These are phyloP conservation scores for Aspergillus sp. DNA, from an alignment of 2,329 filamentous ascomycete genomes.

Conservation along the genomic window DNA sequence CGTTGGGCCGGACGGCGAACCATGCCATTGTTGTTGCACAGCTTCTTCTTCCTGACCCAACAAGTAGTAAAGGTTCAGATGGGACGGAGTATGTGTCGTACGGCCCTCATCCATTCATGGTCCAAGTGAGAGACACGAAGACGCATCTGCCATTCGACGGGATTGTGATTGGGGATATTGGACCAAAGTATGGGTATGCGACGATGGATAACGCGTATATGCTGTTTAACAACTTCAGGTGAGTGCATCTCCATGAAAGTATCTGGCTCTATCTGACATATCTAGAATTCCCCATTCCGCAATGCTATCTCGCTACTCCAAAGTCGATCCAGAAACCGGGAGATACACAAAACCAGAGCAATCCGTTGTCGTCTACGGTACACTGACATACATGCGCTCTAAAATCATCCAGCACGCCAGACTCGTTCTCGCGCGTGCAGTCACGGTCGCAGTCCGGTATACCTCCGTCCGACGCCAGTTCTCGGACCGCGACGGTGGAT, in stretches of 20 bases:
- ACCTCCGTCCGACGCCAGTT: slow-evolving; percentile 52
- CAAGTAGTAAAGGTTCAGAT: background rate
- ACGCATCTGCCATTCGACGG: slow-evolving; percentile 42
- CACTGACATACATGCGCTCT: slow-evolving; percentile 50
- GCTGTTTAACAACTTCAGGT: slow-evolving; percentile 50
- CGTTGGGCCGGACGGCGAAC: slow-evolving; percentile 54
- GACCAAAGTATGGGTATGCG: slow-evolving; percentile 56
- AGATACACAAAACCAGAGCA: slow-evolving; percentile 43
- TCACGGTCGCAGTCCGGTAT: slow-evolving; percentile 55
- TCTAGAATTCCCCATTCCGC: slow-evolving; percentile 47
- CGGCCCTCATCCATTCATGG: slow-evolving; percentile 54
- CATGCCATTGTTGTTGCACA: slow-evolving; percentile 57
- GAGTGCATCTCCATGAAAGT: background rate
- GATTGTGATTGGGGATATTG: slow-evolving; percentile 55
- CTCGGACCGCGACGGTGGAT: slow-evolving; percentile 45
- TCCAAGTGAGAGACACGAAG: slow-evolving; percentile 45
- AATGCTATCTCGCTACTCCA: slow-evolving; percentile 51
- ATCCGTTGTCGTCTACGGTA: slow-evolving; percentile 51
- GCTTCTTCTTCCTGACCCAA: slow-evolving; percentile 31
- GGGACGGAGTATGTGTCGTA: slow-evolving; percentile 40
- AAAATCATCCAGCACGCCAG: slow-evolving; percentile 47
- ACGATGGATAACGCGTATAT: slow-evolving; percentile 56
- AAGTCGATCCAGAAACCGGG: slow-evolving; percentile 48
- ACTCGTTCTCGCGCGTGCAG: slow-evolving; percentile 53
- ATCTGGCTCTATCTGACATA: background rate